Base-by-base conservation (phyloP, 2,329 filamentous ascomycete species). In the Fusarium pilosicola region DNA sequence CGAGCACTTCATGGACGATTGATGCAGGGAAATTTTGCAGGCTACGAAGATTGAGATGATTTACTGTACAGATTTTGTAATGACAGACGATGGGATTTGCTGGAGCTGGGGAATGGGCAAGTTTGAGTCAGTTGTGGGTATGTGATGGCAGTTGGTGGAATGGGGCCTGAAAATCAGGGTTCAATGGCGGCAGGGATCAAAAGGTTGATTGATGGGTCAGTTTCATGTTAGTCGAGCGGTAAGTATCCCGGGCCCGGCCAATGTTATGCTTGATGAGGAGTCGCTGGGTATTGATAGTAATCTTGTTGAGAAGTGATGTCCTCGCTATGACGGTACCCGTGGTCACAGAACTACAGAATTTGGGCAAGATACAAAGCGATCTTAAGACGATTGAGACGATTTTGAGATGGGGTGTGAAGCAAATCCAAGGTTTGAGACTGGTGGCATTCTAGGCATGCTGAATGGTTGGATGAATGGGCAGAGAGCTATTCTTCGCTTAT, bases 1-100 rank as follows among this genome's bases (percentile, higher is more conserved):
- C 73, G 72, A 24, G 71, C 67, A 28, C 54, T 79, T 12, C 76
- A 78, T 14, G 62, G 66, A 14, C 66, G 55, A 22, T 45, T 79
- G 18, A 49, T 73, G 32, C 60, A 74, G 34, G 65, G 56, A 18
- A 45, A 61, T 11, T 2, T 54, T 34, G 39, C 15, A 44, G 68
- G 68, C n/a, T 49, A 59, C 28, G 52, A 36, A 39, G 26, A 44
- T 28, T 60, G 56, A 41, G 17, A 15, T 28, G 26, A 32, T 69
- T 7, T 59, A 58, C 36, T 54, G 24, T 48, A 39, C 22, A 38
- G 15, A 39, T 57, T 45, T 52, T 49, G 49, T 45, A 34, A 55
- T 49, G n/a, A 38, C 7, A 22, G 48, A 55, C 42, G 38, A 62
- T 26, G 55, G 55, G 24, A 45, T 44, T 51, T 60, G 26, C 57